These are phyloP conservation scores for Viola odorata DNA, from an alignment of 345 rosid species.

Conservation along the genomic window DNA sequence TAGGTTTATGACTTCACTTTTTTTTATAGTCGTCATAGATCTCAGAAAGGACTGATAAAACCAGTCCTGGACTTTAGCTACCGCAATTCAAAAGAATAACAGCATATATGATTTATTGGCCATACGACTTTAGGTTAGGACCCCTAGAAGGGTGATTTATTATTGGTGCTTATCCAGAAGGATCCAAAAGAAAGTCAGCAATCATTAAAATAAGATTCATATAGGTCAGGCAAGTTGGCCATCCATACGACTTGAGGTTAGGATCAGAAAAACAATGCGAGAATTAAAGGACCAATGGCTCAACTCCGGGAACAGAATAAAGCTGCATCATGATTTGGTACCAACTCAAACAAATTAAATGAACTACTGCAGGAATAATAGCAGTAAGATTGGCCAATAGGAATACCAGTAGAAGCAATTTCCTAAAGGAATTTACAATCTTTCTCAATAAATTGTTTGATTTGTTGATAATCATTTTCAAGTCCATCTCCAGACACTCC, in stretches of 20 bases:
- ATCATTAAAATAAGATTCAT: too few species aligned
- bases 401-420: conserved; percentile 73
- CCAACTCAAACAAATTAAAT: neutral
- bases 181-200: too few species aligned
- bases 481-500: conserved; percentile 66
- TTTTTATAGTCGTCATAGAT: too few species aligned
- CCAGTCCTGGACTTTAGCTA: too few species aligned
- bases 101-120: too few species aligned
- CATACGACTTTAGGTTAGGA: too few species aligned
- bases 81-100: too few species aligned
- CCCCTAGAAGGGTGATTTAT: too few species aligned
- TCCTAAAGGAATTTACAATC: conserved; percentile 84
- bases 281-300: neutral
- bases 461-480: conserved; percentile 68
- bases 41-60: too few species aligned
- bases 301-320: neutral
- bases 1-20: too few species aligned
- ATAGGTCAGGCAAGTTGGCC: neutral
- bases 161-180: too few species aligned
- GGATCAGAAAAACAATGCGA: neutral
- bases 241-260: neutral
- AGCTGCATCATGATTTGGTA: neutral
- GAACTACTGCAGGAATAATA: neutral
- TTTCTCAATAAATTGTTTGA: conserved; percentile 54
- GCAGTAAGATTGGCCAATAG: neutral